Percentiles rank a stretch among this genome's conserved stretches.
phyloP scores from a whole-genome alignment of 164 flowering plant species.

The Platanus orientalis region DNA sequence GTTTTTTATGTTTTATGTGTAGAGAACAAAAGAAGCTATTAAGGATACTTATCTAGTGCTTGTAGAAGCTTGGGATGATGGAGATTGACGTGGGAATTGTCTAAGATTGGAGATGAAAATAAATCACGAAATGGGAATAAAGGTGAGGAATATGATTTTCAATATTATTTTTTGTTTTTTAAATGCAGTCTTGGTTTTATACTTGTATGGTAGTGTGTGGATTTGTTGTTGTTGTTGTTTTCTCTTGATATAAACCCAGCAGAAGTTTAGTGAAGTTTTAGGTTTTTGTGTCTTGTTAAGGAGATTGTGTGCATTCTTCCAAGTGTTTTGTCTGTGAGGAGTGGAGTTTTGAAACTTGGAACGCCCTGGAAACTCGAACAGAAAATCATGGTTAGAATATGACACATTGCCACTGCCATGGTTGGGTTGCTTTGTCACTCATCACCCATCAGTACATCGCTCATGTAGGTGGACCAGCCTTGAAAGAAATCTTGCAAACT shows the following conservation, averaged over 20 bases:
- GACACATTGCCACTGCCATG: slow-evolving; percentile 17
- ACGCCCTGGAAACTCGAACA: not conserved
- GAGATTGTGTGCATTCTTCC: not conserved
- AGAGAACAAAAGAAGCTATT: not conserved
- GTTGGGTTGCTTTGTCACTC: slow-evolving; percentile 9
- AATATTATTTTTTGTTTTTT: no score
- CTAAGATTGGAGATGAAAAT: not conserved
- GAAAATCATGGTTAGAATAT: slow-evolving; percentile 10
- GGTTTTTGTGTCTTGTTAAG: not conserved
- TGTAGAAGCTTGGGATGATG: not conserved
- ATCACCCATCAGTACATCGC: slow-evolving; percentile 15
- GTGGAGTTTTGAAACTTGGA: slow-evolving; percentile 4
- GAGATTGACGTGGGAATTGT: not conserved
- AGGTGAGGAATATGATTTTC: not conserved
- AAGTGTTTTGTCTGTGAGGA: not conserved
- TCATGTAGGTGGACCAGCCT: slow-evolving; percentile 23
- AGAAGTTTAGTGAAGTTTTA: no score
- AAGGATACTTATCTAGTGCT: not conserved
- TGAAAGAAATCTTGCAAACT: slow-evolving; percentile 9
- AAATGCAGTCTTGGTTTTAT: no score
- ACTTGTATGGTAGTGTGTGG: not conserved
- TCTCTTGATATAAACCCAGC: no score
- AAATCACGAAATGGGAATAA: not conserved
- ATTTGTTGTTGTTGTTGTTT: not conserved
- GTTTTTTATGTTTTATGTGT: not conserved